A percentile compares a stretch with the other conserved stretches of the same genome.
These are phyloP conservation scores for Blastocladiella britannica DNA, from an alignment of 192 early-diverging fungal species.

Conservation along the genomic window DNA sequence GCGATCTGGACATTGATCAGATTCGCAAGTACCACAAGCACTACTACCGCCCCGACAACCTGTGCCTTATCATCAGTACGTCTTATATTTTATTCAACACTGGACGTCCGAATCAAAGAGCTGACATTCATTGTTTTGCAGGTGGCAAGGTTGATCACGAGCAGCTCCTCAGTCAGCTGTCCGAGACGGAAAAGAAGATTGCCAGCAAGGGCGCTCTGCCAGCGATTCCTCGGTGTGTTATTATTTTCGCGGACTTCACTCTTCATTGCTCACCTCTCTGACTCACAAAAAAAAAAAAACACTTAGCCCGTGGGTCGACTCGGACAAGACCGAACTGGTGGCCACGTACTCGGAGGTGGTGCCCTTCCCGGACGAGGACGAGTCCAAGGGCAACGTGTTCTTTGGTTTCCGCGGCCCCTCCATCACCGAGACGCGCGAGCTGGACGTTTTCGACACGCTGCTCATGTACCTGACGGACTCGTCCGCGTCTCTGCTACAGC, in stretches of 20 bases:
- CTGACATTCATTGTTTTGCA: too few relatives aligned
- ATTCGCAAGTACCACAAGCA: conserved; percentile 25
- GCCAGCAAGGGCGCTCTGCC: conserved; percentile 23
- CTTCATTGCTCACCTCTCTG: background rate
- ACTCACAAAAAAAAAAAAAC: background rate
- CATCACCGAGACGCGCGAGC: conserved; percentile 19
- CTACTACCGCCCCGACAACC: conserved; percentile 39
- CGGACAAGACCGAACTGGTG: conserved; percentile 18
- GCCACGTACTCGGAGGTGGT: conserved; percentile 22
- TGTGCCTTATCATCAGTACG: conserved; percentile 36
- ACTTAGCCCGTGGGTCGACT: conserved; percentile 38
- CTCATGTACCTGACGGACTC: conserved; percentile 33
- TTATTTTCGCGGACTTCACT: background rate
- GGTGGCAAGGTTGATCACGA: conserved; percentile 20
- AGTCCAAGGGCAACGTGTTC: conserved; percentile 29
- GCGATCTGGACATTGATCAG: conserved; percentile 31
- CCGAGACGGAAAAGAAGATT: conserved; percentile 26
- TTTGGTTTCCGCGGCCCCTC: conserved; percentile 31
- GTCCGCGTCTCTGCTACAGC: conserved; percentile 27
- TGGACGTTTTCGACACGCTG: conserved; percentile 14
- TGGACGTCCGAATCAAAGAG: too few relatives aligned
- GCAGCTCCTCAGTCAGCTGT: conserved; percentile 20
- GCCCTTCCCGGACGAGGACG: conserved; percentile 37
- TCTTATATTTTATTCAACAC: too few relatives aligned
- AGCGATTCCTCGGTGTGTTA: conserved; percentile 17